Evolutionary conservation across 2,329 filamentous ascomycete genomes (phyloP).

Genomic region (Rhytidhysteron rufulum): DNA sequence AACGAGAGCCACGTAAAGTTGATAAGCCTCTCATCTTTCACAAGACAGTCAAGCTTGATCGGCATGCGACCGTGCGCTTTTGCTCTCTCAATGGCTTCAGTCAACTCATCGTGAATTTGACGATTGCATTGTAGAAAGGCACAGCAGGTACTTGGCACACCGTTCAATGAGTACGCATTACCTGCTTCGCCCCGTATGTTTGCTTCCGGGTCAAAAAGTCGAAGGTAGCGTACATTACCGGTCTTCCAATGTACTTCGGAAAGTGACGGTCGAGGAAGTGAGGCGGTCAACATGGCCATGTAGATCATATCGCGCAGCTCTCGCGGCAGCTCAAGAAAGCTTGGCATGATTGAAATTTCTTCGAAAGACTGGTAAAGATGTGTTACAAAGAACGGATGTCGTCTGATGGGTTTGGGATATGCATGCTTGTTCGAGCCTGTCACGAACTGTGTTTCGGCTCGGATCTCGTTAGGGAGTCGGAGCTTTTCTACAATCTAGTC

Average conservation of each 20-base stretch:
- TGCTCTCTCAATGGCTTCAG: conserved; percentile 16
- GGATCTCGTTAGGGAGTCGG: too few species aligned
- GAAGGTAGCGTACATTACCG: neutral
- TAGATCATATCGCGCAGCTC: conserved; percentile 34
- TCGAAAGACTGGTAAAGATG: too few species aligned
- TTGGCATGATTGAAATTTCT: conserved; percentile 17
- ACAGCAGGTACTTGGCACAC: conserved; percentile 23
- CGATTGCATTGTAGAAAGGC: conserved; percentile 25
- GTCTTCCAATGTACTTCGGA: neutral
- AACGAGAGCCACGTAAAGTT: conserved; percentile 29
- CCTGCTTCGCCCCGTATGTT: conserved; percentile 19
- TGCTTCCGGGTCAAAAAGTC: conserved; percentile 11
- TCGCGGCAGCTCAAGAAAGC: conserved; percentile 25
- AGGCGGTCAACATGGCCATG: conserved; percentile 19
- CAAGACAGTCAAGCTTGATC: conserved; percentile 27
- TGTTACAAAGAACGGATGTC: too few species aligned
- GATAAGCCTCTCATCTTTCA: conserved; percentile 22
- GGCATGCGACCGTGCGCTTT: conserved; percentile 13
- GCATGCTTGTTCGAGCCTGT: too few species aligned
- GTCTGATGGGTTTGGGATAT: too few species aligned
- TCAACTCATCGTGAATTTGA: conserved; percentile 28
- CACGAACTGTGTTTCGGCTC: too few species aligned
- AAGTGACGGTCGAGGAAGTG: conserved; percentile 17
- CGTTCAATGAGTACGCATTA: conserved; percentile 20
- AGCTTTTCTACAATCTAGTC: too few species aligned